These are phyloP conservation scores for Pseudonitzschia multistriata DNA, from an alignment of 108 stramenopile species.

Conservation along the genomic window DNA sequence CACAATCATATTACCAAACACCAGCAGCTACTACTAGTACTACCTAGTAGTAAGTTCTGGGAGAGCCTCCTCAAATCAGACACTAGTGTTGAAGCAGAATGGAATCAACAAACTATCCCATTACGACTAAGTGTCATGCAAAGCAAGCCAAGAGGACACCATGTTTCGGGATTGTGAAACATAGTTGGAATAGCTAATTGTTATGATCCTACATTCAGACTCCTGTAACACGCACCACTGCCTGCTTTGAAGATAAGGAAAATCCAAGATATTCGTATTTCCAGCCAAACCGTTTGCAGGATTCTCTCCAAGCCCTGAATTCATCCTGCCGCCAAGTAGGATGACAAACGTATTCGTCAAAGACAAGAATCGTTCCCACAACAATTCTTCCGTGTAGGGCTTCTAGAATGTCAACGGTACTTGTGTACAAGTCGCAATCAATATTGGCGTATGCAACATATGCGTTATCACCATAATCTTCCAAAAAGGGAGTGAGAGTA, in stretches of 20 bases:
- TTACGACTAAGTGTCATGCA: too few species aligned
- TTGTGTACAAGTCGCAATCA: constrained; percentile 84
- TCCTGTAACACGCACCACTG: constrained; percentile 70
- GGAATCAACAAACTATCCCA: too few species aligned
- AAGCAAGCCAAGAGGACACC: too few species aligned
- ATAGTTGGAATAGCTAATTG: neutral
- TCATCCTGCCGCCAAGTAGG: constrained; percentile 86
- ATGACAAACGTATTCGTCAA: constrained; percentile 85
- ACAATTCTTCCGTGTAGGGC: constrained; percentile 73
- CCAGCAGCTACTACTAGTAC: too few species aligned
- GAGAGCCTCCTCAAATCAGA: too few species aligned
- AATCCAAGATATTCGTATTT: constrained; percentile 86
- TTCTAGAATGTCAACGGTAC: constrained; percentile 77
- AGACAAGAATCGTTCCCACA: constrained; percentile 76
- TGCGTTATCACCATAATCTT: constrained; percentile 40
- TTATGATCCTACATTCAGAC: neutral
- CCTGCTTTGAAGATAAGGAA: constrained; percentile 78
- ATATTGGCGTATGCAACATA: constrained; percentile 84
- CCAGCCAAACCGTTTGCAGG: constrained; percentile 87
- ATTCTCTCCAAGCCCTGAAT: constrained; percentile 82
- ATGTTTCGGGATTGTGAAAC: too few species aligned
- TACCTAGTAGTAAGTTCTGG: too few species aligned
- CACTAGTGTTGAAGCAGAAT: too few species aligned
- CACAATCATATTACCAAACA: too few species aligned
- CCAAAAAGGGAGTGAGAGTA: constrained; percentile 64